Conservation (phyloP, 2,329 filamentous ascomycete species). For the Rutstroemia sydowiana region DNA sequence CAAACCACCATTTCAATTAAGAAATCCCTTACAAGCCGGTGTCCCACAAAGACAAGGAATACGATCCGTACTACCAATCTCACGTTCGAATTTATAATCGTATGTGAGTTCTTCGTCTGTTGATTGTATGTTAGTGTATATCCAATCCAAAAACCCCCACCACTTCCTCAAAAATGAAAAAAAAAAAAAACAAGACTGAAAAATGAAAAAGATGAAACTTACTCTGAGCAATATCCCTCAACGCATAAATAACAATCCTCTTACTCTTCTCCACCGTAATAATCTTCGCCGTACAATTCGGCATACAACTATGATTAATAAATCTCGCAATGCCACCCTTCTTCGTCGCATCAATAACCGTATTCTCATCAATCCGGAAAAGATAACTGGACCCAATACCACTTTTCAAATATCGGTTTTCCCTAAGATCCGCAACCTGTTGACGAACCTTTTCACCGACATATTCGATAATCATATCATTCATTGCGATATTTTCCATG, state of each 20-base stretch:
- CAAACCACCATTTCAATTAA: constrained; percentile 60
- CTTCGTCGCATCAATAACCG: constrained; percentile 96
- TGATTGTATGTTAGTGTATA: constrained; percentile 15
- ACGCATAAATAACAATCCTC: constrained; percentile 96
- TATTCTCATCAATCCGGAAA: constrained; percentile 96
- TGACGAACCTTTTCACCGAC: constrained; percentile 96
- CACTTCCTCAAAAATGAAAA: too few species aligned
- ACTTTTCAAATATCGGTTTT: constrained; percentile 86
- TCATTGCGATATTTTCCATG: constrained; percentile 92
- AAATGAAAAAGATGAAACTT: constrained; percentile 38
- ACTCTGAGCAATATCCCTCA: constrained; percentile 93
- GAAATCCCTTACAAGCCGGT: constrained; percentile 94
- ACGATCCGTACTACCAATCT: constrained; percentile 87
- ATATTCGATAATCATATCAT: constrained; percentile 99
- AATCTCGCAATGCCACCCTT: constrained; percentile 96
- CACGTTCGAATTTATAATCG: constrained; percentile 99
- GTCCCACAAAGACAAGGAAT: constrained; percentile 97
- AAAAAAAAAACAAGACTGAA: too few species aligned
- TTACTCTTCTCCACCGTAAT: constrained; percentile 98
- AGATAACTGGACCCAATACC: constrained; percentile 96
- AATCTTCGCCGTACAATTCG: constrained; percentile 98
- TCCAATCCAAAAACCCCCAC: too few species aligned
- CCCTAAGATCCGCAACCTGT: constrained; percentile 93
- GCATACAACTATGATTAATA: constrained; percentile 97
- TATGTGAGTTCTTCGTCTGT: constrained; percentile 97